Evolutionary conservation across 2,329 filamentous ascomycete genomes (phyloP), one percentile per base, ranked within the genome.

Genomic region (Aspergillus piperis): DNA sequence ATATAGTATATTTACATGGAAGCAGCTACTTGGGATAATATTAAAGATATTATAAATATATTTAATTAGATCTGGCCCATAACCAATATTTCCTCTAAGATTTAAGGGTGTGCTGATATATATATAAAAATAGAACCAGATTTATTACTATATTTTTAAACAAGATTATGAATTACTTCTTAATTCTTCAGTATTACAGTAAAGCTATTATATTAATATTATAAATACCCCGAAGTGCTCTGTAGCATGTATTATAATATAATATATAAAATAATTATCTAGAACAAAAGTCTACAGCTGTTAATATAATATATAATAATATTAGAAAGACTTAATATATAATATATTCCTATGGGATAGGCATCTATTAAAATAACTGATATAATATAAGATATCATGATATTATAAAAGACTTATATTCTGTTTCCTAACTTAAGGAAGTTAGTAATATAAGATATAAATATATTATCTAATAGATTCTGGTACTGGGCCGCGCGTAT

Each of bases 351-450:
- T 13, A 44, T 36, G 7, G 54, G 54, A 39, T 62, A 62, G 13
- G 54, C 50, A 38, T 62, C 57, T 21, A 62, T 62, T 21, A 62
- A 38, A 11, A 62, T 58, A 25, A 50, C 51, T 39, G 61, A 62
- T 8, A 44, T 50, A 49, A 62, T 60, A 25, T 62, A 53, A 2
- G 54, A 62, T 50, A 21, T 32, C 19, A 62, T 60, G 13, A 48
- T 44, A 21, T 62, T 30, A 50, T 62, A 62, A 11, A 44, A 54
- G 2, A 48, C 30, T n/a, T 48, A 47, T 5, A 27, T 59, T 48
- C 50, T 57, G 25, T 53, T 57, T 27, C 41, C 57, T 15, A 60
- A 2, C 17, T 39, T 51, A 3, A 62, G 32, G 27, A 62, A 62
- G 27, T 58, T 49, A 3, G 44, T 48, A 44, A 62, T 41, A 27